Evolutionary conservation across 1,139 yeast genomes (phyloP).

Genomic region (Spathaspora sp.): DNA sequence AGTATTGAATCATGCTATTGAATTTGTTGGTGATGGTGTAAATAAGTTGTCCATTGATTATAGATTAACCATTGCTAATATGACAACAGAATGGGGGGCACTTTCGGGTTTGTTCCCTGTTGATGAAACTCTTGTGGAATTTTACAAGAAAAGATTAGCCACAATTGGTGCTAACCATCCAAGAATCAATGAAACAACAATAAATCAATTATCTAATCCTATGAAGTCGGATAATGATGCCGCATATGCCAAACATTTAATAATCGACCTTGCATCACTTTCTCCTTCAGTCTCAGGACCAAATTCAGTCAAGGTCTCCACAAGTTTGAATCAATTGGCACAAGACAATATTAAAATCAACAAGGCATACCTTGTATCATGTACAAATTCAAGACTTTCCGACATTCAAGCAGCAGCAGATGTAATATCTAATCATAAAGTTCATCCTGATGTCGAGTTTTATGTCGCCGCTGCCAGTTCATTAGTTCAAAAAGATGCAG

Average conservation of each 20-base stretch:
- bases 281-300: constrained; percentile 97
- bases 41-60: constrained; percentile 77
- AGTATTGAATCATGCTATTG: constrained; percentile 96
- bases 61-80: constrained; percentile 93
- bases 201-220: constrained; percentile 48
- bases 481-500: constrained; percentile 90
- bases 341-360: constrained; percentile 72
- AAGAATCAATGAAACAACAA: constrained; percentile 65
- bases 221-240: constrained; percentile 72
- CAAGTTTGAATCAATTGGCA: constrained; percentile 72
- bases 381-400: constrained; percentile 91
- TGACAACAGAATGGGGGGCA: constrained; percentile 99
- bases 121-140: constrained; percentile 70
- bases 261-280: constrained; percentile 76
- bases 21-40: constrained; percentile 88
- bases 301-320: constrained; percentile 90
- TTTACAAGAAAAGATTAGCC: constrained; percentile 69
- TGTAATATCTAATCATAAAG: constrained; percentile 74
- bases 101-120: constrained; percentile 95
- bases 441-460: constrained; percentile 88
- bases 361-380: constrained; percentile 96
- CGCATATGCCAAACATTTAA: constrained; percentile 80
- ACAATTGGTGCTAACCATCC: constrained; percentile 82
- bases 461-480: constrained; percentile 98
- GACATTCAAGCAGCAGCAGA: constrained; percentile 95